Evolutionary conservation across 768 basidiomycete species (phyloP), one percentile per base, ranked within the genome.

Genomic region (Lyophyllum decastes): DNA sequence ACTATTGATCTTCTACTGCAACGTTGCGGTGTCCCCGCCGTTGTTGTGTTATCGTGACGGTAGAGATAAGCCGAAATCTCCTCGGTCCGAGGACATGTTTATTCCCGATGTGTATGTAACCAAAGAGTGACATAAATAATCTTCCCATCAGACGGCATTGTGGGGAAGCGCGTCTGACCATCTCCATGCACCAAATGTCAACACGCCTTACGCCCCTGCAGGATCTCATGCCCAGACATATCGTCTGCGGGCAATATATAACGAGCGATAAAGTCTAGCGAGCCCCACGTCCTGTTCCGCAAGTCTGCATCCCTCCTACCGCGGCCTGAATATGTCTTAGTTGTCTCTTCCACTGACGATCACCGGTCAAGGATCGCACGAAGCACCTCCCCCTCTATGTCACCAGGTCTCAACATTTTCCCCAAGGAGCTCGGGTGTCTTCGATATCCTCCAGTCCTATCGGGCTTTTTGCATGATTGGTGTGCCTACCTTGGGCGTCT

Each of bases 221-320:
- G 12, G 44, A 24, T 45, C 22, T 24, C 30, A 24, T 45, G 4
- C 17, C 44, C 24, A n/a, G 4, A n/a, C n/a, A 30, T 33, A 30
- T 16, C 24, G 12, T 25, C 24, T 26, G 46, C 16, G 46, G 26
- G 12, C 26, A 6, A 48, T 48, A 27, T 47, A 24, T n/a, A 24
- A 12, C 4, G 21, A 25, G 46, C 5, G 7, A 22, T 21, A 2
- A 14, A 27, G 17, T 24, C 24, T 26, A 48, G 47, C 17, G 17
- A 48, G 47, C 47, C 47, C 47, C 47, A 48, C 47, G 16, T 30
- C 47, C 26, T 48, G 47, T 48, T 48, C 47, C 47, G 47, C 47
- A n/a, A 30, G 30, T 48, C 11, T 24, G 11, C 26, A 16, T 4
- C 12, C 22, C 22, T 16, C 12, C 21, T 45, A 10, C 24, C 44